phyloP scores from a whole-genome alignment of 345 rosid species.

The Dipteronia dyeriana region DNA sequence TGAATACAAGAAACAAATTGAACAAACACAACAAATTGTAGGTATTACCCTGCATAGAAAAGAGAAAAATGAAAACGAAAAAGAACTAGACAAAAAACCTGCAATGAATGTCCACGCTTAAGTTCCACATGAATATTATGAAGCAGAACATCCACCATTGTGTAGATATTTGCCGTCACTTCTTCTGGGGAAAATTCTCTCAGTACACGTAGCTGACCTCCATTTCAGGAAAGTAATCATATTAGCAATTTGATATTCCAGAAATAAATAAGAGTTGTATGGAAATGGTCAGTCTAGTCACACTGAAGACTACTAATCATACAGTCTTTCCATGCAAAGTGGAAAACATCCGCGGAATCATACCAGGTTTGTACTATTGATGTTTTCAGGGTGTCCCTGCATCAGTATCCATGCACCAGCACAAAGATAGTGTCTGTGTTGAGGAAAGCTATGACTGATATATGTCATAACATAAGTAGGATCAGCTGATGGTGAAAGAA shows the following conservation, averaged over 20 bases:
- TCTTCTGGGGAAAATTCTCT: conserved; percentile 96
- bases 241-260: conserved; percentile 20
- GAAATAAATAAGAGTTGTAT: conserved; percentile 11
- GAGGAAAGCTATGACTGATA: conserved; percentile 72
- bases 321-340: conserved; percentile 5
- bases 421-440: conserved; percentile 85
- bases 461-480: conserved; percentile 79
- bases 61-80: neutral
- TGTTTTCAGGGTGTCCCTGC: conserved; percentile 90
- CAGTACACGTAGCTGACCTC: conserved; percentile 68
- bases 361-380: conserved; percentile 89
- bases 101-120: conserved; percentile 67
- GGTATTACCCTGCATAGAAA: conserved; percentile 4
- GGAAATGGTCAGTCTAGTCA: neutral
- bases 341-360: conserved; percentile 11
- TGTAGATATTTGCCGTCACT: conserved; percentile 91
- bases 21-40: conserved; percentile 16
- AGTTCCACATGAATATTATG: conserved; percentile 78
- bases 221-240: conserved; percentile 22
- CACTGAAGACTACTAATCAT: conserved; percentile 7
- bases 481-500: conserved; percentile 84
- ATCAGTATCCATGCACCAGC: conserved; percentile 97
- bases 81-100: conserved; percentile 50
- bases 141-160: conserved; percentile 95
- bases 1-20: conserved; percentile 23